phyloP scores from a whole-genome alignment of 176 grass and related monocot genomes.

The Ananas comosus region DNA sequence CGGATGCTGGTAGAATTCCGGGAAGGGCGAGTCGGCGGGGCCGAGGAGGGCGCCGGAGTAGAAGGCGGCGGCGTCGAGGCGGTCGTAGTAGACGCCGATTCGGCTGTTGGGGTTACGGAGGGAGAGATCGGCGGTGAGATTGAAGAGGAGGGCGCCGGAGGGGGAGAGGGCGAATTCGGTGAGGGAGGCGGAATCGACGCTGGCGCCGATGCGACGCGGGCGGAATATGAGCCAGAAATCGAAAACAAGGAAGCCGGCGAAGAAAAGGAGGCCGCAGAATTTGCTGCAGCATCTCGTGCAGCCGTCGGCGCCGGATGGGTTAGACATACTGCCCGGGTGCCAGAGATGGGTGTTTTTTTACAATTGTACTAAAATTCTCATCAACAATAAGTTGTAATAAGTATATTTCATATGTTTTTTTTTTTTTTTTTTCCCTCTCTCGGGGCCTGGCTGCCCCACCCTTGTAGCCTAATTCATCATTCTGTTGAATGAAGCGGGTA shows the following conservation, averaged over 20 bases:
- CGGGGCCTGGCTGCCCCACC: no score
- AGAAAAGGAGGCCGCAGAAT: not conserved
- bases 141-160: slow-evolving; percentile 20
- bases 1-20: not conserved
- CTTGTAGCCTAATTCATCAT: no score
- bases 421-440: no score
- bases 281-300: not conserved
- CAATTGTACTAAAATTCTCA: no score
- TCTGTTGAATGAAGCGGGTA: no score
- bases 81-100: slow-evolving; percentile 61
- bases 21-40: not conserved
- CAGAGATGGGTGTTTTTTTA: no score
- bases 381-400: no score
- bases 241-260: not conserved
- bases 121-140: slow-evolving; percentile 27
- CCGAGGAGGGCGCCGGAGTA: slow-evolving; percentile 16
- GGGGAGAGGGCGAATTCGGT: not conserved
- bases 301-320: not conserved
- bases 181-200: not conserved
- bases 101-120: slow-evolving; percentile 43
- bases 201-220: not conserved
- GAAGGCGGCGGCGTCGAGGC: slow-evolving; percentile 30
- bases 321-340: not conserved
- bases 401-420: no score
- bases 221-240: not conserved